A percentile compares a stretch with the other conserved stretches of the same genome.
phyloP scores from a whole-genome alignment of 305 asterid genomes.

The Fraxinus greggii region DNA sequence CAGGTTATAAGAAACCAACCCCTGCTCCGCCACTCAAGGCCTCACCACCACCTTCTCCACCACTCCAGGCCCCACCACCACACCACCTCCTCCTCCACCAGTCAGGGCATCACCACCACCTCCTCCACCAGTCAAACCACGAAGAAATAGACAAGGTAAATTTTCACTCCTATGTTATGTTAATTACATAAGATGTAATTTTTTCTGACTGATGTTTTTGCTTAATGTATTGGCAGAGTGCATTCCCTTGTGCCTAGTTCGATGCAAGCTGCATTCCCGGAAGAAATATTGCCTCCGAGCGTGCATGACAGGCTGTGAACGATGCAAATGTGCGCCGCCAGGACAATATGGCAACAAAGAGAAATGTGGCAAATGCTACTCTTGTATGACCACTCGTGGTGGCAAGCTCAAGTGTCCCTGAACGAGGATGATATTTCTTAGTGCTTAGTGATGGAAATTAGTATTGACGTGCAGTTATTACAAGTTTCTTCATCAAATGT shows the following conservation, averaged over 20 bases:
- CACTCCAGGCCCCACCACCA: not conserved
- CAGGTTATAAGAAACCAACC: not conserved
- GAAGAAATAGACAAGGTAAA: conserved; percentile 4
- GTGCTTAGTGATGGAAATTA: not conserved
- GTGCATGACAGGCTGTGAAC: conserved; percentile 17
- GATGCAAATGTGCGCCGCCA: conserved; percentile 46
- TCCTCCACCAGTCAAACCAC: not conserved
- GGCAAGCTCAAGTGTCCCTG: not conserved
- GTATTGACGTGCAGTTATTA: not conserved
- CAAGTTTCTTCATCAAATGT: not conserved
- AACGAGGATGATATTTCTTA: not conserved
- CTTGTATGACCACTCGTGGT: not conserved
- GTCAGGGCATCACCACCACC: no score
- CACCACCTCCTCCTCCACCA: not conserved
- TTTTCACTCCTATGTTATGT: not conserved
- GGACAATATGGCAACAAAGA: conserved; percentile 43
- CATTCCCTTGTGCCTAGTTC: conserved; percentile 8
- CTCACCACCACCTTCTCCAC: conserved; percentile 4
- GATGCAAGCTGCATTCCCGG: conserved; percentile 22
- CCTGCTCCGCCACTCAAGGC: not conserved
- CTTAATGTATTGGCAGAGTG: conserved; percentile 3
- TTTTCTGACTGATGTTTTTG: not conserved
- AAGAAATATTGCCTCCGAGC: conserved; percentile 19
- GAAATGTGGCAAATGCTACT: conserved; percentile 34
- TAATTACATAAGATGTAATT: not conserved